Base-by-base conservation (phyloP, 805 yeast genomes). In the Nakazawaea populi region DNA sequence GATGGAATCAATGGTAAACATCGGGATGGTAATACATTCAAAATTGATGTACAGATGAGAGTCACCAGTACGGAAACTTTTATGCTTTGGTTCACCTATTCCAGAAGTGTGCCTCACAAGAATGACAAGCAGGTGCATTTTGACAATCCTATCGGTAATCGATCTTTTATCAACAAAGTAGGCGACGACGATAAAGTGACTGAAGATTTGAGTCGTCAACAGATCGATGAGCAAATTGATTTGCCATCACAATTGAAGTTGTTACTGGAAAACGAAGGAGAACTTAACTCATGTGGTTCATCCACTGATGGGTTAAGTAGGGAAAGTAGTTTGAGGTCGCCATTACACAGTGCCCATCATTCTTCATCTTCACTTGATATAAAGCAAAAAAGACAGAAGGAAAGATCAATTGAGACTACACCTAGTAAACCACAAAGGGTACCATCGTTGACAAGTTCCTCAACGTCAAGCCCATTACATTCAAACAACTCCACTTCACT, bases 1-100 rank as follows among this genome's bases (percentile, higher is more conserved):
- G 72, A 76, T 27, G 96, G 95, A 38, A 73, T 89, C 8, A 71
- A 73, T 52, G 96, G 87, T 9, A 59, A 69, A 3, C 96, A 89
- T 61, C 62, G 79, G 30, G 91, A 87, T 66, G 96, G 96, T 0
- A 71, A 79, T 28, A 48, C 57, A 3, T 68, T 90, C 30, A 76
- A 75, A 51, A 75, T 91, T 39, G 97, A 91, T 67, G 79, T 88
- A 11, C 97, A 91, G 65, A 62, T 92, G 47, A 74, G 97, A 52
- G 87, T 88, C 3, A 72, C 87, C 32, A 75, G 79, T 24, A 60
- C 71, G 11, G 82, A 79, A 18, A 72, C 82, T 6, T 75, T 77
- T 48, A 82, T 88, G 3, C 66, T 91, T 24, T 92, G 97, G 97
- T 76, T 92, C 9, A 89, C 96, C 0, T 90, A 87, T 62, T 84